Conservation (phyloP, 2,329 filamentous ascomycete species). For the Podosphaera aphanis region DNA sequence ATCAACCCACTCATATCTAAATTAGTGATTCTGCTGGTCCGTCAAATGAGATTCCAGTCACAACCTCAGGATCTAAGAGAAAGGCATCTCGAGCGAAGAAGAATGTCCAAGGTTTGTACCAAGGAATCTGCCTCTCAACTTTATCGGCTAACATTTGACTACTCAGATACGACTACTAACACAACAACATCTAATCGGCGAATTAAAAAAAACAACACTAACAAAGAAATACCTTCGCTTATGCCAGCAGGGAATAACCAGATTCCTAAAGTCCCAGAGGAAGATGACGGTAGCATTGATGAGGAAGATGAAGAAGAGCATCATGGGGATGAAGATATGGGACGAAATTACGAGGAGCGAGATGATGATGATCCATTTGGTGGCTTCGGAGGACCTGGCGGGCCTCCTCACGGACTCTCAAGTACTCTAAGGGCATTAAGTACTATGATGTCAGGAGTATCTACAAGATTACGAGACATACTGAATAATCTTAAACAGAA, state of each 20-base stretch:
- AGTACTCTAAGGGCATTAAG: slow-evolving; percentile 67
- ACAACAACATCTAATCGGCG: slow-evolving; percentile 13
- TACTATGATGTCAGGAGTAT: slow-evolving; percentile 76
- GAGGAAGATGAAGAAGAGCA: slow-evolving; percentile 28
- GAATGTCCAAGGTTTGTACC: slow-evolving; percentile 23
- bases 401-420: slow-evolving; percentile 42
- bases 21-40: slow-evolving; percentile 38
- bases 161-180: slow-evolving; percentile 16
- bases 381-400: slow-evolving; percentile 42
- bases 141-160: slow-evolving; percentile 5
- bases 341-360: slow-evolving; percentile 25
- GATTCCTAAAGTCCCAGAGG: slow-evolving; percentile 8
- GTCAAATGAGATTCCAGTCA: slow-evolving; percentile 29
- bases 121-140: not conserved
- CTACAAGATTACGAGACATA: slow-evolving; percentile 55
- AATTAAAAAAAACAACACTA: slow-evolving; percentile 28
- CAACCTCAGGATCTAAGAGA: slow-evolving; percentile 39
- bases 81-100: slow-evolving; percentile 55
- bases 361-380: slow-evolving; percentile 38
- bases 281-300: slow-evolving; percentile 27
- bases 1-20: slow-evolving; percentile 9
- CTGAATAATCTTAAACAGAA: slow-evolving; percentile 55
- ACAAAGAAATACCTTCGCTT: slow-evolving; percentile 48
- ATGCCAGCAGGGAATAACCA: slow-evolving; percentile 22
- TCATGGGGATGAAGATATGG: slow-evolving; percentile 40